These are phyloP conservation scores for Blastomyces gilchristii DNA, from an alignment of 2,329 filamentous ascomycete genomes.

Conservation along the genomic window DNA sequence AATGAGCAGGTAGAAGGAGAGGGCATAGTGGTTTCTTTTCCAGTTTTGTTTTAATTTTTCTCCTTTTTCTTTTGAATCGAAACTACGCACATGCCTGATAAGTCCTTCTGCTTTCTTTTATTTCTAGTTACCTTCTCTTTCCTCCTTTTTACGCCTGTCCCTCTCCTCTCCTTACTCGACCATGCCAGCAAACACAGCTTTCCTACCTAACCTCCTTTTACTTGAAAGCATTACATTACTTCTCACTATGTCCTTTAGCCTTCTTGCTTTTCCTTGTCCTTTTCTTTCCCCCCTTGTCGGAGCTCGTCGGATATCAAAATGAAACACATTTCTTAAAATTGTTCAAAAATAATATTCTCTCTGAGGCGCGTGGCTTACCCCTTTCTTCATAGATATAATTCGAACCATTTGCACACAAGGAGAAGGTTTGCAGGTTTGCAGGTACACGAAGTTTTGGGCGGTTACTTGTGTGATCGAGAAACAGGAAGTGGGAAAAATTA, in stretches of 20 bases:
- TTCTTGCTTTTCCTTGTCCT: background rate
- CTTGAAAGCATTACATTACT: slow-evolving; percentile 1
- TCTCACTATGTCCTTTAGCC: background rate
- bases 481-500: background rate
- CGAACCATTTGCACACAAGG: background rate
- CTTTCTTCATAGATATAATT: background rate
- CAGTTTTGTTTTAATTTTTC: slow-evolving; percentile 1
- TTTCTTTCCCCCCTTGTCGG: background rate
- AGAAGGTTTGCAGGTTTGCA: background rate
- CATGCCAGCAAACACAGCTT: background rate
- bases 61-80: background rate
- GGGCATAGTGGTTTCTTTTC: slow-evolving; percentile 4
- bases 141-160: background rate
- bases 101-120: background rate
- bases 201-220: background rate
- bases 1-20: background rate
- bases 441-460: background rate
- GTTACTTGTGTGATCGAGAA: background rate
- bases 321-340: slow-evolving; percentile 1
- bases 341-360: slow-evolving; percentile 1
- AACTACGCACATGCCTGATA: slow-evolving; percentile 1
- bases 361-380: background rate
- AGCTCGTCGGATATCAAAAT: slow-evolving; percentile 8
- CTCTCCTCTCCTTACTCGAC: background rate
- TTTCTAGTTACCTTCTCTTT: background rate